Evolutionary conservation across 352 stramenopile genomes (phyloP), one percentile per base, ranked within the genome.

Genomic region (Elongisporangium senticosum): DNA sequence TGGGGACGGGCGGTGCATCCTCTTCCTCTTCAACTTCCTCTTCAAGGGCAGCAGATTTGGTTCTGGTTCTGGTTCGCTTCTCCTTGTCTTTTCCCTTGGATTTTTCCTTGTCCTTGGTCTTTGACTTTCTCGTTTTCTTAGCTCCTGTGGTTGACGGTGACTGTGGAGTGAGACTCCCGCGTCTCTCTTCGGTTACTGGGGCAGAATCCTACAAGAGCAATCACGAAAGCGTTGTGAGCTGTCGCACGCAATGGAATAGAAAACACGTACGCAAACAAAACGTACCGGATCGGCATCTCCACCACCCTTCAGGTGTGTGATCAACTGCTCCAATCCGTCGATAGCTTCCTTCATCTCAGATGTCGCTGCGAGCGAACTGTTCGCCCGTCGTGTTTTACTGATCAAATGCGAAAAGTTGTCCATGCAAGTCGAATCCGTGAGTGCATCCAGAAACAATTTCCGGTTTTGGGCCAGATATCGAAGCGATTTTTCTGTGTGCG

Each of bases 401-500:
- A 98, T 64, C 28, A 99, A 75, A 4, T 82, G 72, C 49, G 82
- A 80, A 57, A 99, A 98, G 55, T 89, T 83, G 26, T 89, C 79
- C 28, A 90, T 92, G n/a, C 98, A 87, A 11, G 88, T 83, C 37
- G 85, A 68, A 69, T 99, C 95, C 51, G 85, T 86, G 8, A 98
- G 81, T 48, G 96, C 96, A 19, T 96, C 77, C 56, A 93, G 96
- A 67, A 98, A 96, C n/a, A 93, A 60, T 51, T 88, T 90, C 17
- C 76, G 76, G 52, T 85, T 87, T 59, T 98, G 90, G 28, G 92
- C 74, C 26, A 99, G 71, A 56, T 84, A 95, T 63, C 96, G 96
- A 20, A 98, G 72, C 23, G 88, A 97, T 61, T 97, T 97, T 50
- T 98, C 96, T 49, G 92, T 98, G 48, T 98, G 79, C 47, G 95